These are phyloP conservation scores for Rheum nobile DNA, from an alignment of 148 eudicot species.

Conservation along the genomic window DNA sequence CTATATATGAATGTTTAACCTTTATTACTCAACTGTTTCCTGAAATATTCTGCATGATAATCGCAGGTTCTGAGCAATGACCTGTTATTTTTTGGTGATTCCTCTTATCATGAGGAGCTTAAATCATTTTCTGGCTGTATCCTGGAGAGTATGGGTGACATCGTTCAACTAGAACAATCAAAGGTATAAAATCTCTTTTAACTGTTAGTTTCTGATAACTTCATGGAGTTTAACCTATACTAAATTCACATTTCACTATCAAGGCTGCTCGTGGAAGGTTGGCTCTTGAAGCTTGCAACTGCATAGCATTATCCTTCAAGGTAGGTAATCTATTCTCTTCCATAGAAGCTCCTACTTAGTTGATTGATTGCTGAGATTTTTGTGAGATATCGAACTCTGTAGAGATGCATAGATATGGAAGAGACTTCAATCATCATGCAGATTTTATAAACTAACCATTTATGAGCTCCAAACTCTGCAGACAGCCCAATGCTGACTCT, in stretches of 20 bases:
- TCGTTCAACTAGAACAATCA: constrained; percentile 42
- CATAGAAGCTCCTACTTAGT: constrained; percentile 3
- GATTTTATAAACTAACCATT: too few relatives aligned
- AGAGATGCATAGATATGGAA: too few relatives aligned
- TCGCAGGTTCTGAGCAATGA: constrained; percentile 42
- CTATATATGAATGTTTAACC: too few relatives aligned
- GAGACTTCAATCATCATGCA: too few relatives aligned
- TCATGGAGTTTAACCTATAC: constrained; percentile 5
- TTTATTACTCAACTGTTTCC: not conserved
- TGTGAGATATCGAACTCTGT: not conserved
- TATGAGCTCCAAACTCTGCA: too few relatives aligned
- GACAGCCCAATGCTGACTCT: too few relatives aligned
- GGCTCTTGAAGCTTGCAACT: constrained; percentile 74
- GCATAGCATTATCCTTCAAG: constrained; percentile 35
- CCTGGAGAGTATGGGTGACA: constrained; percentile 25
- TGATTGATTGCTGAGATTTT: not conserved
- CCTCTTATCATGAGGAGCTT: constrained; percentile 34
- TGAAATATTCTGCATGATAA: not conserved
- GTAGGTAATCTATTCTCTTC: constrained; percentile 22
- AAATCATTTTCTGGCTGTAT: constrained; percentile 30
- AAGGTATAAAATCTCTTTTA: constrained; percentile 23
- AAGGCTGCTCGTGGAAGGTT: constrained; percentile 56
- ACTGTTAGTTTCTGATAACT: constrained; percentile 3
- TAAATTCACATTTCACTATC: constrained; percentile 12
- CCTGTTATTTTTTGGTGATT: constrained; percentile 32